Evolutionary conservation across 1,284 basidiomycete genomes (phyloP).

Genomic region (Marasmius sp.): DNA sequence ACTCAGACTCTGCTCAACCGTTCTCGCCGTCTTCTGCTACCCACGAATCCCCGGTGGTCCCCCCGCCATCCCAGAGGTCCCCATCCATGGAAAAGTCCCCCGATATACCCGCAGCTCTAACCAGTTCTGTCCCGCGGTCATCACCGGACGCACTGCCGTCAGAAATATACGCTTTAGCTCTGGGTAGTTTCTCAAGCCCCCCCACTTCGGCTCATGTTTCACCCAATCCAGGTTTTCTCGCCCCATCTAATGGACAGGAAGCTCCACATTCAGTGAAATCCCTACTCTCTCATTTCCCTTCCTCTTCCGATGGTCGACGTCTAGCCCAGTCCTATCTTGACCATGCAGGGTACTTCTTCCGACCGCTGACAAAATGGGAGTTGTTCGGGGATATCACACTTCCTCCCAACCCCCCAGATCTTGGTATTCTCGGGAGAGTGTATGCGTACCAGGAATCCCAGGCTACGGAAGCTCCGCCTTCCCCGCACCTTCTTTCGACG

Average conservation of each 20-base stretch:
- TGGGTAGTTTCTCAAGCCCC: background rate
- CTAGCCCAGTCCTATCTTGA: slow-evolving; percentile 40
- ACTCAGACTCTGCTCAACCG: background rate
- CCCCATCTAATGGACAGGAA: background rate
- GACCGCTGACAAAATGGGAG: slow-evolving; percentile 42
- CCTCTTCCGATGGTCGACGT: slow-evolving; percentile 33
- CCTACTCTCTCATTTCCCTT: slow-evolving; percentile 37
- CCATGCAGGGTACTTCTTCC: slow-evolving; percentile 47
- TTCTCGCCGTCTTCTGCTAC: too few relatives aligned
- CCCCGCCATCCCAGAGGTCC: background rate
- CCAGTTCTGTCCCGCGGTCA: background rate
- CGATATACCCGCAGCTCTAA: background rate
- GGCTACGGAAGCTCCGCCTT: slow-evolving; percentile 6
- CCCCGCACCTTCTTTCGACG: slow-evolving; percentile 47
- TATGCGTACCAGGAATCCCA: slow-evolving; percentile 25
- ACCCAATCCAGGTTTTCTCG: background rate
- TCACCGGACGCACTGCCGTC: background rate
- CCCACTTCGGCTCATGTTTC: background rate
- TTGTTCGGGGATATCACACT: slow-evolving; percentile 21
- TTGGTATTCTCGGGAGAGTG: background rate
- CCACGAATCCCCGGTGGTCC: too few relatives aligned
- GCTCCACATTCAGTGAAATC: slow-evolving; percentile 21
- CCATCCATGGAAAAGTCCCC: background rate
- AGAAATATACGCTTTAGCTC: slow-evolving; percentile 8
- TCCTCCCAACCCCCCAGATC: background rate